Conservation (phyloP, 2,329 filamentous ascomycete species). For the Magnaporthiopsis incrustans region DNA sequence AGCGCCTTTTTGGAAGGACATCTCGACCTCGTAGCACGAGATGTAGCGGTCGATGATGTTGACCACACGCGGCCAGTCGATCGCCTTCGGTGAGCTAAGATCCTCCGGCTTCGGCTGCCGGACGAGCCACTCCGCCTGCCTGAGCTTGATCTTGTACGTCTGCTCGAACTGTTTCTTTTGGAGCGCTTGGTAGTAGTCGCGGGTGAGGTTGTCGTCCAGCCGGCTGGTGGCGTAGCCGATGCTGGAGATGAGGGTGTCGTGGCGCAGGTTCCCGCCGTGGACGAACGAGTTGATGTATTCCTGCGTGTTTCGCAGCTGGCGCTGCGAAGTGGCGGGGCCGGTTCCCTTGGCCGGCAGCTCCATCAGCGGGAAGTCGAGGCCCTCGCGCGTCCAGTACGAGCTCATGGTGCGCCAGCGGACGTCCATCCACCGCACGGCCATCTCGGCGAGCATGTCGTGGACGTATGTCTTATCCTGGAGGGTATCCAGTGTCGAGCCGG, state of each 20-base stretch:
- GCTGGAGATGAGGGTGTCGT: neutral
- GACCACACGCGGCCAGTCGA: neutral
- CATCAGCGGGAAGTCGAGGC: too few species aligned
- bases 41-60: slow-evolving; percentile 4
- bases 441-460: neutral
- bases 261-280: slow-evolving; percentile 1
- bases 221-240: neutral
- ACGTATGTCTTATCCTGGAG: neutral
- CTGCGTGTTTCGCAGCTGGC: neutral
- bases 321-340: neutral
- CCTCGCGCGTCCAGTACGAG: too few species aligned
- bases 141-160: neutral
- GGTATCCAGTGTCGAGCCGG: neutral
- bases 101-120: neutral
- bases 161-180: neutral
- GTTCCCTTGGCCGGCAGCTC: neutral
- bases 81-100: neutral
- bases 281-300: neutral
- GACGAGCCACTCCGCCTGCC: neutral
- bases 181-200: neutral
- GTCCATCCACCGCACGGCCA: neutral
- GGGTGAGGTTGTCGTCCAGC: neutral
- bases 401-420: slow-evolving; percentile 2
- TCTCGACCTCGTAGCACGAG: neutral
- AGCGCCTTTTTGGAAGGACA: neutral